phyloP scores from a whole-genome alignment of 495 filamentous ascomycete species.

The Hyaloscypha variabilis region DNA sequence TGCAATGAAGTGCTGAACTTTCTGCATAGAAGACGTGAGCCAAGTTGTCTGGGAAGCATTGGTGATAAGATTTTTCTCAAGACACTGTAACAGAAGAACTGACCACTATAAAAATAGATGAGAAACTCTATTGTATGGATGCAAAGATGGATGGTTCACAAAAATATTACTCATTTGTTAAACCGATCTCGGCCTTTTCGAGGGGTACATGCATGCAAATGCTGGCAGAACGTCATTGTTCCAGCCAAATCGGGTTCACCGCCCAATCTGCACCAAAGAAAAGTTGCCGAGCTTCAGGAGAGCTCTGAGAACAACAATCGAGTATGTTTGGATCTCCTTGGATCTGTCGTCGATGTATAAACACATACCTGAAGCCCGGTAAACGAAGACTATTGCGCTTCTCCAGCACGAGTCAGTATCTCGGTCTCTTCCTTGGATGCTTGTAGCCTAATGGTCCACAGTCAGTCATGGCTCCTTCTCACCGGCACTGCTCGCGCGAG shows the following conservation, averaged over 20 bases:
- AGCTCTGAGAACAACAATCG: background rate
- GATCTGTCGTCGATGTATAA: constrained; percentile 55
- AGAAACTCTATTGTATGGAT: background rate
- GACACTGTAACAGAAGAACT: background rate
- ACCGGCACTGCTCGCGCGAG: constrained; percentile 63
- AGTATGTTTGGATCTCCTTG: constrained; percentile 56
- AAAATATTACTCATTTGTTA: background rate
- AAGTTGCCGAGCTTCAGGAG: constrained; percentile 2
- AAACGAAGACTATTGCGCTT: constrained; percentile 41
- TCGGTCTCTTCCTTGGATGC: background rate
- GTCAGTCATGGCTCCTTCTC: constrained; percentile 51
- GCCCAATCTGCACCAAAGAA: background rate
- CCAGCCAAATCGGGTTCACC: background rate
- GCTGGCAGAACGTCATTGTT: constrained; percentile 13
- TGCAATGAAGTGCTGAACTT: background rate
- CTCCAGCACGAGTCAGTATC: constrained; percentile 41
- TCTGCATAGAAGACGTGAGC: constrained; percentile 2
- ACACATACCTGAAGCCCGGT: constrained; percentile 40
- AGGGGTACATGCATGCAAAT: background rate
- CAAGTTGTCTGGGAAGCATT: background rate
- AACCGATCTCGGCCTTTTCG: background rate
- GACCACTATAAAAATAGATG: too few relatives aligned
- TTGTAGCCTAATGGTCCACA: constrained; percentile 29
- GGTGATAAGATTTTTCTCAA: background rate
- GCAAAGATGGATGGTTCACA: constrained; percentile 3